Conservation (phyloP, 225 moss, liverwort and hornwort species). For the Asterella californica region DNA sequence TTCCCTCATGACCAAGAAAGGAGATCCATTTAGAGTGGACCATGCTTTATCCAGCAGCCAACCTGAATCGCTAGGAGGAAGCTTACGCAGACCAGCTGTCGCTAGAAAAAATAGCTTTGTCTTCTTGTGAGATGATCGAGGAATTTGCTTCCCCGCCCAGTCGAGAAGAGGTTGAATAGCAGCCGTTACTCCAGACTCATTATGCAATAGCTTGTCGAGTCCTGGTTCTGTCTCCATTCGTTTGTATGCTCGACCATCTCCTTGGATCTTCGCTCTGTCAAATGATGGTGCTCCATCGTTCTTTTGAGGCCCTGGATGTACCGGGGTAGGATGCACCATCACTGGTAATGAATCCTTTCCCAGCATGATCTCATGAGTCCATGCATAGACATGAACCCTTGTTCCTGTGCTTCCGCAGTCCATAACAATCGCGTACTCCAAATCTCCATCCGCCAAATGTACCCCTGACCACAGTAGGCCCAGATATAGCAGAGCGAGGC, state of each 20-base stretch:
- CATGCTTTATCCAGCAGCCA: constrained; percentile 82
- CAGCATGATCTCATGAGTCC: constrained; percentile 54
- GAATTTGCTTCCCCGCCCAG: constrained; percentile 90
- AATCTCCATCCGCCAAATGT: constrained; percentile 45
- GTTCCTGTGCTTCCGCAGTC: constrained; percentile 98
- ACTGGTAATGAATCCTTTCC: constrained; percentile 82
- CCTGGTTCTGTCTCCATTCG: constrained; percentile 98
- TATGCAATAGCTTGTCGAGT: constrained; percentile 76
- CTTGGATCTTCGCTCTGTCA: constrained; percentile 26
- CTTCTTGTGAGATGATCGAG: constrained; percentile 61
- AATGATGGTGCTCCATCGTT: constrained; percentile 63
- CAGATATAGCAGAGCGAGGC: constrained; percentile 54
- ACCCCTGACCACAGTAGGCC: constrained; percentile 56
- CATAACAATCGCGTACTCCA: constrained; percentile 91
- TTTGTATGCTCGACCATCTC: constrained; percentile 67
- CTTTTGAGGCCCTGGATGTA: constrained; percentile 49
- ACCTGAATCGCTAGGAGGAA: constrained; percentile 54
- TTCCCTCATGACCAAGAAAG: constrained; percentile 66
- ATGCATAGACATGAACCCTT: constrained; percentile 89
- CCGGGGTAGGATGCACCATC: constrained; percentile 71
- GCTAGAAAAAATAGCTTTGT: constrained; percentile 83
- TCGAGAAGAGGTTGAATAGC: constrained; percentile 75
- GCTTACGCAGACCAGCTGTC: constrained; percentile 82
- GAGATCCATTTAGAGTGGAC: constrained; percentile 52
- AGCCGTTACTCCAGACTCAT: constrained; percentile 60